Evolutionary conservation across 768 basidiomycete species (phyloP), one percentile per base, ranked within the genome.

Genomic region (Kwoniella dejecticola): DNA sequence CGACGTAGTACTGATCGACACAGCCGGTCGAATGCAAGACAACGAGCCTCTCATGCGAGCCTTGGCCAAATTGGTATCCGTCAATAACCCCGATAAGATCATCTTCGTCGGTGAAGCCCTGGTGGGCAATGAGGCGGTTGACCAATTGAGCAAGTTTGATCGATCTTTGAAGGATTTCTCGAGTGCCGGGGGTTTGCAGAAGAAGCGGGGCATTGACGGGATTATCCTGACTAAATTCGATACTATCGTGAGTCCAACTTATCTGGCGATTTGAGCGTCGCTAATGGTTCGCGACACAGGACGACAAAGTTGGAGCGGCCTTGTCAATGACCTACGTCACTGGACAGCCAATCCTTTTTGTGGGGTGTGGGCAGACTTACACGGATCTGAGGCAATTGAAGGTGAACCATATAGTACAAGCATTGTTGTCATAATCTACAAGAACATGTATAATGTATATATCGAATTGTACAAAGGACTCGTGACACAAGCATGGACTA

Each of bases 201-300:
- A 72, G 36, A 75, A 74, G 55, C 86, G 96, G 21, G 96, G 96
- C 4, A 95, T 99, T 63, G 96, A 99, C 76, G 96, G 95, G 24
- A 98, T 96, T 89, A 82, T 99, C 44, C 86, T 99, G 60, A 99
- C 96, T 30, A 99, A 99, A 80, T 98, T 96, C 88, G 96, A 99
- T 74, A 98, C 95, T 1, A 96, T 98, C 21, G 94, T 89, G 57
- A 56, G 84, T 31, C n/a, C 6, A 53, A 8, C 1, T 40, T 41
- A 40, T n/a, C 6, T 4, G 26, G 30, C 3, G 4, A 19, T 8
- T 11, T 8, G n/a, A 13, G 13, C n/a, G 17, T 19, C 3, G 42
- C 42, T 56, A 26, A 42, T 24, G 10, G 24, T 26, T 12, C 23
- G 10, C 24, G n/a, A 26, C 31, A 60, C 72, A 96, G 94, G 79